A percentile compares a stretch with the other conserved stretches of the same genome.
Conservation (phyloP, 495 filamentous ascomycete species). For the Daldinia caldariorum region DNA sequence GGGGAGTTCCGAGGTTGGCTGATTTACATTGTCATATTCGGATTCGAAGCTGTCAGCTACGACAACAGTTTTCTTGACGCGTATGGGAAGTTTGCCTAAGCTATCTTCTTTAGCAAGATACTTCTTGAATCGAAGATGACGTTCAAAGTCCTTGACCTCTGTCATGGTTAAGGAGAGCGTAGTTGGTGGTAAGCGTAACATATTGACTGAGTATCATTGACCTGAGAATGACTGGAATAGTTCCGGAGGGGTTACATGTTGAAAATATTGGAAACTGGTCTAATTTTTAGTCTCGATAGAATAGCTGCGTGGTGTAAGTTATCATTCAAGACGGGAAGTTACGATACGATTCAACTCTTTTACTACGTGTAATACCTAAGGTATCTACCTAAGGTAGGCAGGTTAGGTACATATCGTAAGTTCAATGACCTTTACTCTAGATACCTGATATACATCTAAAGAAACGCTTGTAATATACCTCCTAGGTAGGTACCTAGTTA, state of each 20-base stretch:
- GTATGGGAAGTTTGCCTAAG: constrained; percentile 35
- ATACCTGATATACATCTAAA: background rate
- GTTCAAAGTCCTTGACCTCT: constrained; percentile 62
- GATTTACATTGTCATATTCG: constrained; percentile 22
- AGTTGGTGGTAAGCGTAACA: constrained; percentile 66
- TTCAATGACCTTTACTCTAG: background rate
- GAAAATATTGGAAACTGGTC: background rate
- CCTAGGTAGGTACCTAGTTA: too few relatives aligned
- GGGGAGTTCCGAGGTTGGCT: constrained; percentile 4
- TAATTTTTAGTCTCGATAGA: background rate
- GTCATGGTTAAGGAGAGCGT: constrained; percentile 62
- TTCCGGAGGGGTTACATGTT: constrained; percentile 3
- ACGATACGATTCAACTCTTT: background rate
- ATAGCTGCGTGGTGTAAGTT: background rate
- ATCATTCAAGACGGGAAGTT: background rate
- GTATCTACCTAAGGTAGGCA: too few relatives aligned
- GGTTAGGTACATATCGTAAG: too few relatives aligned
- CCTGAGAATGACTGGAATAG: background rate
- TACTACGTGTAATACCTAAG: too few relatives aligned
- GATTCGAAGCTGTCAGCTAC: constrained; percentile 19
- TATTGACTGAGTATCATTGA: constrained; percentile 43
- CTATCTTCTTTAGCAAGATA: constrained; percentile 47
- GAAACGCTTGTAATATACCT: background rate
- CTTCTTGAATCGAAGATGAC: constrained; percentile 52
- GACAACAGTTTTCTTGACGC: constrained; percentile 14